Evolutionary conservation across 768 basidiomycete species (phyloP), one percentile per base, ranked within the genome.

Genomic region (Mycena belliarum): DNA sequence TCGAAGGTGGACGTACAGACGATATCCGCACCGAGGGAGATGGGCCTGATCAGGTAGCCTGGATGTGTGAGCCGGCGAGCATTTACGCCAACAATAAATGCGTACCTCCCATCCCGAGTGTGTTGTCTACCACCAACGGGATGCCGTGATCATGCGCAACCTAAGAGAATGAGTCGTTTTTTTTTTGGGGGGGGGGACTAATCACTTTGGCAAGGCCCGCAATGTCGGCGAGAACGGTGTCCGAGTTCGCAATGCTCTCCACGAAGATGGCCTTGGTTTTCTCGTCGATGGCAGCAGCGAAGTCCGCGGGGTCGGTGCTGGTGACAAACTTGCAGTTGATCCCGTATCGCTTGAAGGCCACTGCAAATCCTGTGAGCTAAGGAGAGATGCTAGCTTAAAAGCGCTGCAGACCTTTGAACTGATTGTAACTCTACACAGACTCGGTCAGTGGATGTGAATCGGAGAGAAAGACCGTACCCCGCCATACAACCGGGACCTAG

Each of bases 61-160:
- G 40, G 1, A 33, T 16, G 25, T 29, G 28, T 44, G 37, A 9
- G 15, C 32, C 14, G 18, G 7, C 29, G 33, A 7, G 33, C 14
- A 15, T 35, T 35, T n/a, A n/a, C n/a, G n/a, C n/a, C 14, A 35
- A 35, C 3, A 35, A 14, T 35, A 15, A 35, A 15, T 6, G 59
- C 64, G 10, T 59, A 82, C 79, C 86, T 63, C 86, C 88, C 73
- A 86, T 84, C 42, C 87, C 89, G 59, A 89, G 89, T 6, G 87
- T 91, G 65, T 90, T 91, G 65, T 91, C 89, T 0, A 93, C 90
- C 45, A 93, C 85, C 42, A 93, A 74, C 1, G 92, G 92, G 23
- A 93, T 87, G 0, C 80, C 79, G 64, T 86, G 76, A 29, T 80
- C 78, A 65, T 91, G 90, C 1, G 92, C 92, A 38, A 90, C 72